These are phyloP conservation scores for Rugonectria rugulosa DNA, from an alignment of 2,329 filamentous ascomycete species.

Conservation along the genomic window DNA sequence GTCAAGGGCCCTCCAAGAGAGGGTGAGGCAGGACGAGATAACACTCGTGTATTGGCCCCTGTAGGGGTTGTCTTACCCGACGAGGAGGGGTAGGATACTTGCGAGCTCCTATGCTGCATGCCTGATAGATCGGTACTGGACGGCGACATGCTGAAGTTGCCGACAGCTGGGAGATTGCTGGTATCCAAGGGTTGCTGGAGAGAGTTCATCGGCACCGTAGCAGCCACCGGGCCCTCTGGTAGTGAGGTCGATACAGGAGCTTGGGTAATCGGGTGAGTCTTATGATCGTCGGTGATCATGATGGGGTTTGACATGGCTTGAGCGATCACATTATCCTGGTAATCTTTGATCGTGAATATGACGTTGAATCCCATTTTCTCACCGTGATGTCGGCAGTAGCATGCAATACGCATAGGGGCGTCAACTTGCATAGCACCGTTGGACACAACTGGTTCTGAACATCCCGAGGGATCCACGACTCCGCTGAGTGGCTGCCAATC, in stretches of 20 bases:
- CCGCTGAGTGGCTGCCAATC: constrained; percentile 75
- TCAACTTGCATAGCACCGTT: constrained; percentile 78
- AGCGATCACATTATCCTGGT: constrained; percentile 76
- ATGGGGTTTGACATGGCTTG: constrained; percentile 88
- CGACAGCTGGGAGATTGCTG: constrained; percentile 45
- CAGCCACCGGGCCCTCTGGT: constrained; percentile 33
- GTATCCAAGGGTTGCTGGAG: constrained; percentile 38
- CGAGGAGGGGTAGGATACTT: constrained; percentile 45
- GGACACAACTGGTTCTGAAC: constrained; percentile 54
- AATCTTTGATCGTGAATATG: constrained; percentile 93
- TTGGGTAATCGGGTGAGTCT: constrained; percentile 68
- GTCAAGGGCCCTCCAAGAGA: constrained; percentile 69
- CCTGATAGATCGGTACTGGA: constrained; percentile 70
- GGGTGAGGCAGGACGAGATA: constrained; percentile 80
- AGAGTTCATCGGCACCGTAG: constrained; percentile 24
- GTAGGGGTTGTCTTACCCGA: constrained; percentile 46
- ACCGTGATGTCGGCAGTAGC: constrained; percentile 93
- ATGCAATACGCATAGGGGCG: constrained; percentile 93
- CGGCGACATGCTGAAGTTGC: constrained; percentile 63
- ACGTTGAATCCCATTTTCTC: constrained; percentile 93
- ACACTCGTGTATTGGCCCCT: constrained; percentile 42
- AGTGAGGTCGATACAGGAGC: constrained; percentile 37
- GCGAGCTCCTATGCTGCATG: constrained; percentile 60
- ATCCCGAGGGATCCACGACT: constrained; percentile 53
- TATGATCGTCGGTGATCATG: constrained; percentile 98